Evolutionary conservation across 805 yeast species (phyloP).

Genomic region (Ogataea pini): DNA sequence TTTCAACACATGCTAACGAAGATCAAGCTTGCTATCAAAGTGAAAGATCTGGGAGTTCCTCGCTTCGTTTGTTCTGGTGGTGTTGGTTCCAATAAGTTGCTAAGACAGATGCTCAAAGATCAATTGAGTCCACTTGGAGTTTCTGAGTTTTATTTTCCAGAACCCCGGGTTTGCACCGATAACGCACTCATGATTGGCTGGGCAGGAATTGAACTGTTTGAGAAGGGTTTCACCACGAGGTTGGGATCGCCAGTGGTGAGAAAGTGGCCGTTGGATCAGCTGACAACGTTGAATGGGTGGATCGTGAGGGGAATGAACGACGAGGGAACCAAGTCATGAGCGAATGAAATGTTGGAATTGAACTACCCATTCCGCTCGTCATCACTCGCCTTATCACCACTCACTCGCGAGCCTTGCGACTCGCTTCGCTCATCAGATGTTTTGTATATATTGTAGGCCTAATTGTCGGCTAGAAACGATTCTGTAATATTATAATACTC

Average conservation of each 20-base stretch:
- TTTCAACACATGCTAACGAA: conserved; percentile 75
- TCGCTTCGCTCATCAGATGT: too few species aligned
- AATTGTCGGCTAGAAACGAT: conserved; percentile 37
- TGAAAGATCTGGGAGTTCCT: conserved; percentile 42
- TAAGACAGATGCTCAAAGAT: conserved; percentile 49
- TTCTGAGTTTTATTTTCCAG: conserved; percentile 63
- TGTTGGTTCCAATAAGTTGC: conserved; percentile 72
- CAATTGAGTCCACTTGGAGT: conserved; percentile 36
- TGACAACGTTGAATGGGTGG: conserved; percentile 57
- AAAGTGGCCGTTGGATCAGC: conserved; percentile 77
- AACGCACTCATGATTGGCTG: conserved; percentile 97
- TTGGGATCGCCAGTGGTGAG: conserved; percentile 63
- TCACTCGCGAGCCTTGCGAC: too few species aligned
- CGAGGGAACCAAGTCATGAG: too few species aligned
- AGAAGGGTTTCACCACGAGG: conserved; percentile 51
- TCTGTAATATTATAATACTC: conserved; percentile 54
- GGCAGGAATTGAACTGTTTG: conserved; percentile 90
- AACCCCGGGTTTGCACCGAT: conserved; percentile 77
- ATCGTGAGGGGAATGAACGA: conserved; percentile 7
- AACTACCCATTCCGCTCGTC: too few species aligned
- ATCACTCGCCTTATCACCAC: too few species aligned
- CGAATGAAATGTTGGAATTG: too few species aligned
- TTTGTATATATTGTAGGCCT: conserved; percentile 7
- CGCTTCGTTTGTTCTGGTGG: conserved; percentile 88
- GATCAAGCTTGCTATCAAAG: conserved; percentile 49